Conservation (phyloP, 805 yeast genomes). For the Hanseniaspora thailandica region DNA sequence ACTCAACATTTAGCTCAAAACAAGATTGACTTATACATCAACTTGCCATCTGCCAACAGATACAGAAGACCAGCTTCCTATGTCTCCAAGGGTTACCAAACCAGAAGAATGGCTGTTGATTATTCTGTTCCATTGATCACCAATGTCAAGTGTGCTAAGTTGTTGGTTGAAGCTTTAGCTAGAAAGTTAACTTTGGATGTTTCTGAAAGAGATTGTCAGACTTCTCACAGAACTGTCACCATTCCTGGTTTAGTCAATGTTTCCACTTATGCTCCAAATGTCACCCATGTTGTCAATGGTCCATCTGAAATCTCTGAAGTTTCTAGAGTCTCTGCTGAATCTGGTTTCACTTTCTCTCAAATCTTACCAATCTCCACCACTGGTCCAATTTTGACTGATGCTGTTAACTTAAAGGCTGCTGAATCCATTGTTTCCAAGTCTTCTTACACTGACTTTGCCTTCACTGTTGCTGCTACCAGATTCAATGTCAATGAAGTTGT, state of each 20-base stretch:
- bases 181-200: conserved; percentile 57
- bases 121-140: conserved; percentile 95
- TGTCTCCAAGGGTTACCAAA: conserved; percentile 91
- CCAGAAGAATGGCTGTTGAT: conserved; percentile 99
- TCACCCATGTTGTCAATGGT: conserved; percentile 35
- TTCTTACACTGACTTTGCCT: conserved; percentile 70
- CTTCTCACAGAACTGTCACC: conserved; percentile 70
- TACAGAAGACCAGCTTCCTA: conserved; percentile 98
- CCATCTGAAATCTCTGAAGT: conserved; percentile 52
- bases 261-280: conserved; percentile 63
- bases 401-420: conserved; percentile 53
- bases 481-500: conserved; percentile 51
- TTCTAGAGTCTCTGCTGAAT: conserved; percentile 57
- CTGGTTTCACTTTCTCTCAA: conserved; percentile 83
- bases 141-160: conserved; percentile 92
- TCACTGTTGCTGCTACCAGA: conserved; percentile 73
- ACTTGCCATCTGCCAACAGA: conserved; percentile 91
- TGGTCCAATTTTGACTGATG: conserved; percentile 56
- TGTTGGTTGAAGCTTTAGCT: conserved; percentile 85
- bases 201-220: conserved; percentile 71
- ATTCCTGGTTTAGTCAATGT: conserved; percentile 82
- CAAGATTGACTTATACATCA: conserved; percentile 89
- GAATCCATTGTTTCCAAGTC: conserved; percentile 39
- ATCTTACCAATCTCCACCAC: conserved; percentile 57
- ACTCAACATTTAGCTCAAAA: conserved; percentile 94